Base-by-base conservation (phyloP, 2,329 filamentous ascomycete species). In the Fulvia fulva region DNA sequence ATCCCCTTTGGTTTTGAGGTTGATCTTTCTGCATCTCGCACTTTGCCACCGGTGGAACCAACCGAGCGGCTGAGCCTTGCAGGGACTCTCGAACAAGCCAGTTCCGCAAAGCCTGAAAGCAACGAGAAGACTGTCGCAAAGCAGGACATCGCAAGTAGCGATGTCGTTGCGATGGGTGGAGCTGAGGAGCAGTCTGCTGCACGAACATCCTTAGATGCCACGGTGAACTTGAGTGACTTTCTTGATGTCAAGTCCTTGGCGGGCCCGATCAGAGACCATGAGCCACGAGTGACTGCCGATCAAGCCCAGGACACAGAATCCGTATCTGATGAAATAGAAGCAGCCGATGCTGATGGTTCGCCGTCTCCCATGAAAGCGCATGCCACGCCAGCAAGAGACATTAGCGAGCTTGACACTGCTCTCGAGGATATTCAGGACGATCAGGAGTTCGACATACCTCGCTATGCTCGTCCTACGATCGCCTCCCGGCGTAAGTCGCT, bases 401-500 rank as follows among this genome's bases (percentile, higher is more conserved):
- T 51, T 43, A 21, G 37, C n/a, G n/a, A 46, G n/a, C 22, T 49
- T 43, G 53, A 59, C 23, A 34, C 30, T 5, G 32, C 53, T 5
- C 43, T 54, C 2, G 34, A 44, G 16, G 50, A 62, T n/a, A 55
- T 49, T 11, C 58, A 57, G 22, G 51, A 57, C 14, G 55, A 59
- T 30, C 44, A 52, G 11, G 47, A 51, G 23, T 46, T 55, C 8
- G 51, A 59, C 11, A 53, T 64, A 28, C 71, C 70, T 26, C 65
- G 68, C 52, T 74, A 71, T 56, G 70, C 70, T 21, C 52, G 65
- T 37, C 63, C 71, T 3, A 73, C 71, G 1, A 53, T 70, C 21
- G 61, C 72, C 2, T 72, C 68, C 19, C 64, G 70, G 34, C 69
- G 70, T 23, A 72, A 71, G 53, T 72, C 70, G 9, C 58, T 73